Conservation (phyloP, 805 yeast genomes). For the Wickerhamomyces ciferrii region DNA sequence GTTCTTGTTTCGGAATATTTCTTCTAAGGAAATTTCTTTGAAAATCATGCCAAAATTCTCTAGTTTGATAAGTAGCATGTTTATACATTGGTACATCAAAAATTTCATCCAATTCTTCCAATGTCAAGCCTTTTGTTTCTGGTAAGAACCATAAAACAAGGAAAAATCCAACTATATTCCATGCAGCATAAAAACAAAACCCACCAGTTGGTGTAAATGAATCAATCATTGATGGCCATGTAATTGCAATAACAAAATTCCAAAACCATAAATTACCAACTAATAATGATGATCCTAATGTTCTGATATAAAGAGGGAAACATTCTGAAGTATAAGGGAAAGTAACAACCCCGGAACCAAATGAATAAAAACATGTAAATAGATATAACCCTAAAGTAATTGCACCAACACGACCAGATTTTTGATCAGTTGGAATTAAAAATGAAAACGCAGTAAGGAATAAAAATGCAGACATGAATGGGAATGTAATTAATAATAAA, state of each 20-base stretch:
- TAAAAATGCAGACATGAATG: constrained; percentile 55
- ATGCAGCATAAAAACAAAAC: constrained; percentile 82
- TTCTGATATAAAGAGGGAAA: constrained; percentile 73
- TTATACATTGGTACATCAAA: constrained; percentile 45
- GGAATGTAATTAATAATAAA: constrained; percentile 53
- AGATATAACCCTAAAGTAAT: constrained; percentile 71
- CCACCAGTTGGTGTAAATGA: constrained; percentile 80
- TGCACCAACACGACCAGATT: constrained; percentile 55
- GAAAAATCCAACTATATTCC: constrained; percentile 70
- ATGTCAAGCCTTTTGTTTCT: constrained; percentile 40
- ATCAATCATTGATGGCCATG: constrained; percentile 70
- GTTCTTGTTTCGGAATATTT: constrained; percentile 38
- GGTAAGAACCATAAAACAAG: constrained; percentile 67
- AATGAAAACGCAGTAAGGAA: constrained; percentile 66
- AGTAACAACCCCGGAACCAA: constrained; percentile 88
- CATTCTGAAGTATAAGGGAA: constrained; percentile 87
- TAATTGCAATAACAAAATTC: constrained; percentile 62
- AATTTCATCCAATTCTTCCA: constrained; percentile 60
- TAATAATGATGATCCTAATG: constrained; percentile 75
- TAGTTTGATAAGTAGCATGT: constrained; percentile 43
- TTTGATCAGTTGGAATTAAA: constrained; percentile 48
- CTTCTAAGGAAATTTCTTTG: constrained; percentile 35
- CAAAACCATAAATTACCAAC: constrained; percentile 74
- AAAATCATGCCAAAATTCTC: constrained; percentile 32
- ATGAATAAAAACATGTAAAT: constrained; percentile 68